Base-by-base conservation (phyloP, 1,284 basidiomycete species). In the Moesziomyces parantarcticus region DNA sequence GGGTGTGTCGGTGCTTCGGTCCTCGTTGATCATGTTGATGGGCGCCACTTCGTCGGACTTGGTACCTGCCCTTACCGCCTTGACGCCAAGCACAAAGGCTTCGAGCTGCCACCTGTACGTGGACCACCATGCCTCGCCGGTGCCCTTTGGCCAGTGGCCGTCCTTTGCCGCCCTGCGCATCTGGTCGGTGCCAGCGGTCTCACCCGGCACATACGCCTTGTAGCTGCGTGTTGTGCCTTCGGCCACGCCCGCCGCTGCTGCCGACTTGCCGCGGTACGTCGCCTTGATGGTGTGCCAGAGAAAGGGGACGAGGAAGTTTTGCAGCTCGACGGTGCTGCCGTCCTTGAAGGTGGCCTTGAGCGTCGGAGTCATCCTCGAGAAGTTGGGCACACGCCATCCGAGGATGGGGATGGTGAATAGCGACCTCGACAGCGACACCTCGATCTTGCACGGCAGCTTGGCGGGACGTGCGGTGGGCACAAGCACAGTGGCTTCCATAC, bases 61-160 rank as follows among this genome's bases (percentile, higher is more conserved):
- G 2, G 62, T 63, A 0, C 70, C 60, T 1, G 41, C 41, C 18
- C 55, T n/a, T 0, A 71, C 66, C 13, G 61, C 68, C 26, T 49
- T 55, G 6, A 74, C 72, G 5, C 52, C 67, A 18, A 59, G 34
- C 36, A 64, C 67, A 39, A 79, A 79, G 6, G 73, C 68, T 34
- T 79, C 75, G 16, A 77, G 48, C 53, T 73, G 65, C 57, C 65
- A 79, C 20, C 77, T 41, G 61, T 77, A 79, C 0, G 75, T 76
- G 20, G 69, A 45, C 77, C 75, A 76, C 68, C 68, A 77, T 1
- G 29, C 36, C 46, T 65, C 44, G 11, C 75, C 72, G 3, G 65
- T 74, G 3, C 75, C 71, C 21, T 60, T 57, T n/a, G 77, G 65
- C 48, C 68, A 69, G 44, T 73, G 69, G 16, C 75, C 74, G 40